Base-by-base conservation (phyloP, 169 alveolate species). In the Eimeria tenella region DNA sequence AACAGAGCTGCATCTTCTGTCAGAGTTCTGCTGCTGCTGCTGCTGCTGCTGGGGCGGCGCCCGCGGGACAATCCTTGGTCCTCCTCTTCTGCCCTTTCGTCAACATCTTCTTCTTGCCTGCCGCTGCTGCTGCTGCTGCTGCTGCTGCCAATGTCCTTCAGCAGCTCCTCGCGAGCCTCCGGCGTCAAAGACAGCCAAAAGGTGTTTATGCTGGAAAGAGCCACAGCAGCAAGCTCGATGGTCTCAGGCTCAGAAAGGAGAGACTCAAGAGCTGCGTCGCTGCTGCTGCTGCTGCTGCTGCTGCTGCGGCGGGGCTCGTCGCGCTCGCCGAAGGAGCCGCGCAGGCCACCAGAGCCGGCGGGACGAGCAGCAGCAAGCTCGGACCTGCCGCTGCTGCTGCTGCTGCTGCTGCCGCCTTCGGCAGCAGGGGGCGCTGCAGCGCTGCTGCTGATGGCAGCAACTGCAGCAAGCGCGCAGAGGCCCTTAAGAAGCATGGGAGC, bases 171-270 rank as follows among this genome's bases (percentile, higher is more conserved):
- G 62, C 88, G 88, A 13, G 88, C 88, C 19, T 63, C 88, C 4
- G 88, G 88, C 10, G 88, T n/a, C 13, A 79, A 50, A 53, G 88
- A 79, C 49, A 79, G 88, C 88, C 88, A 79, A 17, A 79, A 79
- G 3, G 88, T 79, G 50, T 79, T 79, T 23, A 79, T 79, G 71
- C 70, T 79, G 0, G 88, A 79, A 50, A 79, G 52, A 21, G 88
- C 88, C 5, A 79, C 88, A 21, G 88, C 88, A 53, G 88, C 88
- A n/a, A 79, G 71, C 88, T 79, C 88, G 49, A 79, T 79, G n/a
- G 88, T 79, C 6, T 63, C 65, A 4, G 88, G 71, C 55, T 79
- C 63, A 17, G 42, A 49, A 42, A 74, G 88, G 52, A 19, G 55
- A 7, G 13, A 13, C n/a, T 68, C 88, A 0, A 53, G 25, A 5